Percentiles rank a stretch among this genome's conserved stretches.
Conservation (phyloP, 140 eudicot species). For the Stevia rebaudiana region DNA sequence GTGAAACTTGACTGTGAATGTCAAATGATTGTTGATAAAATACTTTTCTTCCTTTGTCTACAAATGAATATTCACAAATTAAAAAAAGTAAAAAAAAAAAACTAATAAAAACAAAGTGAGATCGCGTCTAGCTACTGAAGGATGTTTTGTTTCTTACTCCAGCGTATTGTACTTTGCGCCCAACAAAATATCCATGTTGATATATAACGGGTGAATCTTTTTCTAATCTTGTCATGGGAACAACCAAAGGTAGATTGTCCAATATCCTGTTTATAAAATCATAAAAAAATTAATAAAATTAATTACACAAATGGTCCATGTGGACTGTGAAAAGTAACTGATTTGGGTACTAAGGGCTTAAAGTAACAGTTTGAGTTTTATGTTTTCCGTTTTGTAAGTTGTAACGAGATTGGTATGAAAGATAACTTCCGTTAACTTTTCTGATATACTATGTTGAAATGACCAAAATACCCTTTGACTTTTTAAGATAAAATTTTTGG, state of each 20-base stretch:
- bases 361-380: no score
- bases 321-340: no score
- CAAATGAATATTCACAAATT: slow-evolving; percentile 15
- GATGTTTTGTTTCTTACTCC: slow-evolving; percentile 30
- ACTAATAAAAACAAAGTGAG: background rate
- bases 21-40: slow-evolving; percentile 56
- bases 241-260: slow-evolving; percentile 69
- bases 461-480: no score
- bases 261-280: slow-evolving; percentile 32
- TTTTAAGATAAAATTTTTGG: background rate
- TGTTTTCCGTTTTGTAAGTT: no score
- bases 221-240: slow-evolving; percentile 42
- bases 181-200: slow-evolving; percentile 55
- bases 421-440: no score
- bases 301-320: no score
- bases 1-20: slow-evolving; percentile 59
- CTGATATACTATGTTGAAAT: no score
- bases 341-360: no score
- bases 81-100: background rate
- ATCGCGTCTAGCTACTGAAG: background rate
- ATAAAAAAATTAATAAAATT: background rate
- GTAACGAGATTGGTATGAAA: no score
- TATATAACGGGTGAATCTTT: slow-evolving; percentile 32
- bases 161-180: slow-evolving; percentile 51
- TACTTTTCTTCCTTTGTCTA: slow-evolving; percentile 57